phyloP scores from a whole-genome alignment of 2,329 filamentous ascomycete genomes.

The Aspergillus ruber region DNA sequence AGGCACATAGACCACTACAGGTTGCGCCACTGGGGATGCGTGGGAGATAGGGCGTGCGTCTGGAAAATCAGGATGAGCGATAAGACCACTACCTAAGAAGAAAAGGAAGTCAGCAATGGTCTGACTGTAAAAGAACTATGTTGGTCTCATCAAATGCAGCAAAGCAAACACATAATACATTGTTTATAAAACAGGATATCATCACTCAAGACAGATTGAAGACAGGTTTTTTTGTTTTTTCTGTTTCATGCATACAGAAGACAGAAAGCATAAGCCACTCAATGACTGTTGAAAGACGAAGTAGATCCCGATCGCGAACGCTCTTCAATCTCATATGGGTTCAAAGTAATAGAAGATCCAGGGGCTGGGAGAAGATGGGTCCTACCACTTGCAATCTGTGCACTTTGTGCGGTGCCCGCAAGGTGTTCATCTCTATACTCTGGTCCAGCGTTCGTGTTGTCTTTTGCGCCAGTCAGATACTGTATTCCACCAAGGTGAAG shows the following conservation, averaged over 20 bases:
- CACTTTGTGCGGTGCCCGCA: slow-evolving; percentile 13
- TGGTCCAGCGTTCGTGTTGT: not conserved
- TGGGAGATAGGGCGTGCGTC: slow-evolving; percentile 13
- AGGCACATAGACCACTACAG: not conserved
- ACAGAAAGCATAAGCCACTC: slow-evolving; percentile 3
- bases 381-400: slow-evolving; percentile 26
- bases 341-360: slow-evolving; percentile 21
- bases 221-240: not conserved
- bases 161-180: slow-evolving; percentile 1
- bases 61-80: not conserved
- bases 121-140: slow-evolving; percentile 16
- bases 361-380: slow-evolving; percentile 24
- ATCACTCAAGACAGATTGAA: not conserved
- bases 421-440: not conserved
- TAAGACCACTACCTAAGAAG: slow-evolving; percentile 22
- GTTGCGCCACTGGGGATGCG: slow-evolving; percentile 3
- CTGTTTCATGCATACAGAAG: not conserved
- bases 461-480: not conserved
- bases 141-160: slow-evolving; percentile 7
- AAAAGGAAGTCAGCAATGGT: slow-evolving; percentile 26
- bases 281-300: slow-evolving; percentile 7
- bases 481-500: not conserved
- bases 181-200: not conserved
- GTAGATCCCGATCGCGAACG: slow-evolving; percentile 10
- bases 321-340: slow-evolving; percentile 35